These are phyloP conservation scores for Sindora glabra DNA, from an alignment of 306 rosid genomes.

Conservation along the genomic window DNA sequence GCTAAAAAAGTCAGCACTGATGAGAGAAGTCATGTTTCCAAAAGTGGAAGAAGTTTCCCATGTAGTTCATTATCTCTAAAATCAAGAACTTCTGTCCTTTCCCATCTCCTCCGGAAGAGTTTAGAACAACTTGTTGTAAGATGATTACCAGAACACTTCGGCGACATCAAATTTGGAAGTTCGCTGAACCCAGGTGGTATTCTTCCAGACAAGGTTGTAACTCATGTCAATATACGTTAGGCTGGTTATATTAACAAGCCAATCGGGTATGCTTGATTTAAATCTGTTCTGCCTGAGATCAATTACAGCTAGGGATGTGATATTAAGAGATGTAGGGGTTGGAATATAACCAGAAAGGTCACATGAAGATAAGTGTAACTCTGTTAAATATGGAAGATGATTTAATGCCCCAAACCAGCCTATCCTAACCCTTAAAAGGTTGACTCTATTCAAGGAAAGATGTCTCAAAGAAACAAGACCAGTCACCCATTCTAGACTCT, in stretches of 20 bases:
- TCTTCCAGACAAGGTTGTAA: conserved; percentile 16
- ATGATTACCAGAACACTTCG: not conserved
- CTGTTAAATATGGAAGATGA: conserved; percentile 18
- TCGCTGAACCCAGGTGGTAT: conserved; percentile 36
- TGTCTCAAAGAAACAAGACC: conserved; percentile 30
- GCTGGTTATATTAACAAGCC: conserved; percentile 35
- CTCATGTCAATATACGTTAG: conserved; percentile 17
- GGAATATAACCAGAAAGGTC: conserved; percentile 14
- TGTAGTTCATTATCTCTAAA: conserved; percentile 15
- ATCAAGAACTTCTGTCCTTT: conserved; percentile 5
- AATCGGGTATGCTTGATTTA: conserved; percentile 28
- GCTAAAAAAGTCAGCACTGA: not conserved
- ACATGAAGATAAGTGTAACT: conserved; percentile 21
- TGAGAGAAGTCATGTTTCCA: conserved; percentile 39
- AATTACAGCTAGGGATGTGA: conserved; percentile 33
- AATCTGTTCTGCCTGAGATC: conserved; percentile 14
- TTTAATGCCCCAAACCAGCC: conserved; percentile 19
- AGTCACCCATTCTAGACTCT: conserved; percentile 21
- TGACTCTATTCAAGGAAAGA: conserved; percentile 24
- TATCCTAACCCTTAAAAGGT: conserved; percentile 29
- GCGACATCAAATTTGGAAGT: conserved; percentile 16
- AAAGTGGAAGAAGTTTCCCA: conserved; percentile 25
- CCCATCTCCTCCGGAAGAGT: conserved; percentile 29
- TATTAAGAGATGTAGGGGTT: conserved; percentile 9
- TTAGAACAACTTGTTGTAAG: conserved; percentile 33